Evolutionary conservation across 805 yeast genomes (phyloP).

Genomic region (Lachancea thermotolerans): DNA sequence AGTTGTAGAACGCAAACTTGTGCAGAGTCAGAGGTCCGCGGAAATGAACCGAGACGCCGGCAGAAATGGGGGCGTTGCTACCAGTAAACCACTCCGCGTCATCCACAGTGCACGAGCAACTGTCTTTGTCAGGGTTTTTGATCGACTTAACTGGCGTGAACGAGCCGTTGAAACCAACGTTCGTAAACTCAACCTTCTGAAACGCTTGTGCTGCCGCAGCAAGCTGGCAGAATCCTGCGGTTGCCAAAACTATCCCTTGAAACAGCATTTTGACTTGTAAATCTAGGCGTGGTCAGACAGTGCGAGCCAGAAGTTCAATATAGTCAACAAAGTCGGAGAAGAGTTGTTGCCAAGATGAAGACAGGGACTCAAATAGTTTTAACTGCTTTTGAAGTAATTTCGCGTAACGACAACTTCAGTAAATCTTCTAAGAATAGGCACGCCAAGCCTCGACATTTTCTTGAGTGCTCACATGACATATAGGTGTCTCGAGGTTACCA

Average conservation of each 20-base stretch:
- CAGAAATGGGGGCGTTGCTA: constrained; percentile 56
- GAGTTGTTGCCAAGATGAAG: too few species aligned
- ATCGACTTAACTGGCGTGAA: constrained; percentile 26
- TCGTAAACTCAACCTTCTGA: constrained; percentile 22
- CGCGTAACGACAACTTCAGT: too few species aligned
- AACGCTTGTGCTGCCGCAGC: constrained; percentile 11
- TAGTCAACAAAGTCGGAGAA: too few species aligned
- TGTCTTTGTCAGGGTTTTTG: constrained; percentile 15
- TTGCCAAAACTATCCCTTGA: not conserved
- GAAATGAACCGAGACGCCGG: constrained; percentile 65
- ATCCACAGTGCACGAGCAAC: constrained; percentile 28
- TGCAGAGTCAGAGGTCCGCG: constrained; percentile 64
- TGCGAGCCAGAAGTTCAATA: too few species aligned
- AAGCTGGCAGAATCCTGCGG: constrained; percentile 1
- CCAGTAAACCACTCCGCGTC: constrained; percentile 38
- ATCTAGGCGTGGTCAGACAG: not conserved
- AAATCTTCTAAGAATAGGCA: not conserved
- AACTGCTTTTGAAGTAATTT: too few species aligned
- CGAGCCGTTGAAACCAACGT: constrained; percentile 31
- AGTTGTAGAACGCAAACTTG: constrained; percentile 55
- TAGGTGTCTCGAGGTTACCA: not conserved
- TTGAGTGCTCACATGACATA: not conserved
- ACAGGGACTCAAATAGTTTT: too few species aligned
- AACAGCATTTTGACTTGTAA: not conserved
- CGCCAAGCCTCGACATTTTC: not conserved